Percentiles rank a stretch among this genome's conserved stretches.
phyloP scores from a whole-genome alignment of 805 yeast species.

The Kodamaea kaohsiungensis region DNA sequence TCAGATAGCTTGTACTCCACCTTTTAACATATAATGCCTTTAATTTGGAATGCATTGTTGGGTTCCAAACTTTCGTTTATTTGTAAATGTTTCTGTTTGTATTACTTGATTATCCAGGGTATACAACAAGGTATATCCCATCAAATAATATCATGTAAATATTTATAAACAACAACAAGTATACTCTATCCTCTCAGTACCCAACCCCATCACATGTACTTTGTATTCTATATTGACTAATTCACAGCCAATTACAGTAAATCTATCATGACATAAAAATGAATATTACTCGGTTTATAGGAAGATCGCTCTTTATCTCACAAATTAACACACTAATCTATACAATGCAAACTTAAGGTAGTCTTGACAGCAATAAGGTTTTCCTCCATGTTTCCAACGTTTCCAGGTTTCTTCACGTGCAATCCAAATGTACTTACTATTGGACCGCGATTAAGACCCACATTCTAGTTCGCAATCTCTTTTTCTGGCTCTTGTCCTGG shows the following conservation, averaged over 20 bases:
- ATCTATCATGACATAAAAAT: too few species aligned
- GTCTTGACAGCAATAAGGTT: background rate
- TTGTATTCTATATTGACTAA: background rate
- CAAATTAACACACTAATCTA: background rate
- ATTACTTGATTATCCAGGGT: background rate
- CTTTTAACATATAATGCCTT: background rate
- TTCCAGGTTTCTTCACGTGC: background rate
- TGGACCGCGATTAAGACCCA: background rate
- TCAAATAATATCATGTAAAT: too few species aligned
- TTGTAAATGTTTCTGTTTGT: background rate
- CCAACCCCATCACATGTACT: too few species aligned
- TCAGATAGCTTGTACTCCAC: background rate
- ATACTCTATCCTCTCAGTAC: too few species aligned
- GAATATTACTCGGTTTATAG: background rate
- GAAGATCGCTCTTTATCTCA: background rate
- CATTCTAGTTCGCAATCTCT: background rate
- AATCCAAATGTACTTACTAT: too few species aligned
- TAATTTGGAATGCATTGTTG: background rate
- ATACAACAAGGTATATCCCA: too few species aligned
- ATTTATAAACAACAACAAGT: too few species aligned
- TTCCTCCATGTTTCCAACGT: background rate
- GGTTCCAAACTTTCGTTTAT: background rate
- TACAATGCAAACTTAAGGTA: background rate
- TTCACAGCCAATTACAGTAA: background rate
- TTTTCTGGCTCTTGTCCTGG: background rate